Percentiles rank a stretch among this genome's conserved stretches.
Evolutionary conservation across 1,284 basidiomycete species (phyloP).

Genomic region (Hemileia vastatrix): DNA sequence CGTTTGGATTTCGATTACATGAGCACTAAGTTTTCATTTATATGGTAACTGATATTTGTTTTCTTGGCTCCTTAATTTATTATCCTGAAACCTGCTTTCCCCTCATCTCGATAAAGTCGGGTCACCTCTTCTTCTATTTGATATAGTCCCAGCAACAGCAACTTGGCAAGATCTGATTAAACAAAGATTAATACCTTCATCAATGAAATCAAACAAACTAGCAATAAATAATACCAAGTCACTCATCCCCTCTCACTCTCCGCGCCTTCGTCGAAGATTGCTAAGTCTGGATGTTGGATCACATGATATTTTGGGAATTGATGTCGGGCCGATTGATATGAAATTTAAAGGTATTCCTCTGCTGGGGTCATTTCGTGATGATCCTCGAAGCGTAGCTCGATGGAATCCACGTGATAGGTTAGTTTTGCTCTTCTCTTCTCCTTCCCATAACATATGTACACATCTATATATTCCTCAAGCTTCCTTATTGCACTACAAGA

Average conservation of each 20-base stretch:
- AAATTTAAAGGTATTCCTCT: constrained; percentile 4
- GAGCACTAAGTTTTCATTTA: background rate
- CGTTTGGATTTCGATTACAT: background rate
- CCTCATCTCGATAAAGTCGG: background rate
- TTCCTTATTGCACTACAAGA: background rate
- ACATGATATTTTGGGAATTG: background rate
- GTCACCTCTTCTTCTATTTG: constrained; percentile 18
- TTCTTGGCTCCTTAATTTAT: background rate
- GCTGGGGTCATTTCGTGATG: constrained; percentile 11
- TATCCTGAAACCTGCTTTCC: background rate
- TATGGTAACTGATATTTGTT: background rate
- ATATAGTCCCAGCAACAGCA: constrained; percentile 10
- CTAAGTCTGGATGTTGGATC: background rate
- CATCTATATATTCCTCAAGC: background rate
- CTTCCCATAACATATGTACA: background rate
- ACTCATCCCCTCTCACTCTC: background rate
- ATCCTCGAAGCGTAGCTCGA: constrained; percentile 4
- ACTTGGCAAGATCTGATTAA: background rate
- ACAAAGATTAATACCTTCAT: background rate
- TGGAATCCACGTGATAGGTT: constrained; percentile 22
- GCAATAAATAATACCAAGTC: background rate
- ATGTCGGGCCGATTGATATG: constrained; percentile 6
- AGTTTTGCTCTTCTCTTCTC: background rate
- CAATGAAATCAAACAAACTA: background rate
- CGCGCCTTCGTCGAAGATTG: background rate